phyloP scores from a whole-genome alignment of 208 protist genomes.

The Acanthamoeba culbertsoni region DNA sequence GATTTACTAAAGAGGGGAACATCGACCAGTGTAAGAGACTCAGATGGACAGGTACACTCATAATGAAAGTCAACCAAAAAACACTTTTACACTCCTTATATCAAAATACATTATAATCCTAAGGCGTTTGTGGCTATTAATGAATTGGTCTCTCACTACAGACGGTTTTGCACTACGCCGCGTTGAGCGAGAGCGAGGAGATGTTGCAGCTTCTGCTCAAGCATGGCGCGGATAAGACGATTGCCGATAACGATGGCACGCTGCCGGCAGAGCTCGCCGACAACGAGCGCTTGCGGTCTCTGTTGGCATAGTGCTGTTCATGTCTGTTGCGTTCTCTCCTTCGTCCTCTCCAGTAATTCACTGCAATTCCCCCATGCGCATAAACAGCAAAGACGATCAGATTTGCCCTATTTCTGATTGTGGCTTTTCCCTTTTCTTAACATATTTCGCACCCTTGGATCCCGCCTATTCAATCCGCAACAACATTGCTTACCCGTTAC shows the following conservation, averaged over 20 bases:
- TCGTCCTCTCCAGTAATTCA: too few relatives aligned
- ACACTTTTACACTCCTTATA: neutral
- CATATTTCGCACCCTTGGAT: too few relatives aligned
- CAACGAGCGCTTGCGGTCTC: neutral
- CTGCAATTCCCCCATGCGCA: too few relatives aligned
- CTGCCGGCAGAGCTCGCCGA: conserved; percentile 12
- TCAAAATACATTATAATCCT: neutral
- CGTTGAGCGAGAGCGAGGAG: conserved; percentile 22
- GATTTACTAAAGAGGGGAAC: neutral
- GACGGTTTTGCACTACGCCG: conserved; percentile 34
- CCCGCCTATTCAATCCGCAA: too few relatives aligned
- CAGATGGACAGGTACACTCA: conserved; percentile 24
- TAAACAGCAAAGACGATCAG: too few relatives aligned
- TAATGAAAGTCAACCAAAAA: neutral
- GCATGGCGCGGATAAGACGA: conserved; percentile 26
- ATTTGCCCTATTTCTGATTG: too few relatives aligned
- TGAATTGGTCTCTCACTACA: neutral
- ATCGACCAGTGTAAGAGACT: neutral
- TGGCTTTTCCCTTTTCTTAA: too few relatives aligned
- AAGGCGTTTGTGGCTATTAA: neutral
- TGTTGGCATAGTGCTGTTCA: neutral
- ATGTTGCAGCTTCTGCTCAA: conserved; percentile 6
- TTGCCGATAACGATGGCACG: conserved; percentile 28
- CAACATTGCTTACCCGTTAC: too few relatives aligned
- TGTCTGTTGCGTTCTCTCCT: neutral